A percentile compares a stretch with the other conserved stretches of the same genome.
Evolutionary conservation across 169 alveolate species (phyloP).

Genomic region (Eimeria nieschulzi): DNA sequence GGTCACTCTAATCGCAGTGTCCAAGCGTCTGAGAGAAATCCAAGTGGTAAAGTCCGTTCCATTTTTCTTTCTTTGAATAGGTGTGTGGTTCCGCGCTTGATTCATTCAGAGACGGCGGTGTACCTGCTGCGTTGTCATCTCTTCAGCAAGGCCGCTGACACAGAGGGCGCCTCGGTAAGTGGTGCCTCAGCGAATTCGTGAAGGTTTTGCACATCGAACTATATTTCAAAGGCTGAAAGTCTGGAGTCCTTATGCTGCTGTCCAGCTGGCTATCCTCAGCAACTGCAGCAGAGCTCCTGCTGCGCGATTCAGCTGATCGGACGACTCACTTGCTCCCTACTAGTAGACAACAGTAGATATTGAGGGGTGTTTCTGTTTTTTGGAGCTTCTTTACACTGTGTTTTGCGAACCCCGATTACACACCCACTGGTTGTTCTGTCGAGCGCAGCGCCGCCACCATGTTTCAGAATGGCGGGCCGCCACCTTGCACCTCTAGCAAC

Average conservation of each 20-base stretch:
- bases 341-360: not conserved
- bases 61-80: not conserved
- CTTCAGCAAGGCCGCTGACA: too few species aligned
- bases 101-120: not conserved
- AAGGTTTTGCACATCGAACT: too few species aligned
- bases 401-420: too few species aligned
- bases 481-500: not conserved
- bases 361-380: not conserved
- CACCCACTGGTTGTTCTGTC: too few species aligned
- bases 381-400: too few species aligned
- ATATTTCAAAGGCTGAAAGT: not conserved
- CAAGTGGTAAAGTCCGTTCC: not conserved
- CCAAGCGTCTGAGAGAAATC: slow-evolving; percentile 37
- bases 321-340: not conserved
- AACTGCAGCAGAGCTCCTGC: not conserved
- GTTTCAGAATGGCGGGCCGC: not conserved
- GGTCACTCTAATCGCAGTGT: slow-evolving; percentile 50
- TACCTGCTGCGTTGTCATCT: too few species aligned
- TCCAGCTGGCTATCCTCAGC: not conserved
- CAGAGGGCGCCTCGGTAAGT: too few species aligned
- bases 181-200: too few species aligned
- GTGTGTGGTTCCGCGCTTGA: not conserved
- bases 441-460: not conserved
- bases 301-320: not conserved
- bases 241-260: not conserved